Conservation (phyloP, 2,329 filamentous ascomycete species). For the Aureobasidium sp. region DNA sequence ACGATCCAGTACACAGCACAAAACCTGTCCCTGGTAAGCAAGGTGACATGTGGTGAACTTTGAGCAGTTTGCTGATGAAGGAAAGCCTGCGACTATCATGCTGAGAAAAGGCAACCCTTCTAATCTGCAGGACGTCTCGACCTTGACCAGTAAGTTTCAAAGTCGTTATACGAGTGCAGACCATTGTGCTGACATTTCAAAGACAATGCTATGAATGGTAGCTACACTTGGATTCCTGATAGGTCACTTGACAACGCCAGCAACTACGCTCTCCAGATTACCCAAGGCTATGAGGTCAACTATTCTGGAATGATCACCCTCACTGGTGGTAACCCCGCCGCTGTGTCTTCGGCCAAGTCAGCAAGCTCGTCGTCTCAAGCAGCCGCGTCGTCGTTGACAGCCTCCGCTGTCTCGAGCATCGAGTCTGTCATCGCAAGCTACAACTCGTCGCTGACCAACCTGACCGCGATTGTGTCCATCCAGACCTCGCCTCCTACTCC, state of each 20-base stretch:
- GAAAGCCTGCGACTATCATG: constrained; percentile 45
- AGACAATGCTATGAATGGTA: constrained; percentile 37
- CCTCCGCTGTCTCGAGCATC: constrained; percentile 13
- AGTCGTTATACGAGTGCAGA: neutral
- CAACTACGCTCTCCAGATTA: constrained; percentile 53
- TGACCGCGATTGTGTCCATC: constrained; percentile 10
- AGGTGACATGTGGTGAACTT: neutral
- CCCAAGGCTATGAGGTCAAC: constrained; percentile 44
- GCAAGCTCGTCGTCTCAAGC: constrained; percentile 5
- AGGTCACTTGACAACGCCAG: constrained; percentile 33
- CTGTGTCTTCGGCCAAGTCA: constrained; percentile 18
- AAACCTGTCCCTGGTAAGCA: constrained; percentile 16
- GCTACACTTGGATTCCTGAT: constrained; percentile 44
- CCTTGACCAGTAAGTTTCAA: constrained; percentile 38
- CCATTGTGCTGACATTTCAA: neutral
- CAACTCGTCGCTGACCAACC: constrained; percentile 14
- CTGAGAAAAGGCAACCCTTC: constrained; percentile 44
- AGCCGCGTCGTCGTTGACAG: constrained; percentile 1
- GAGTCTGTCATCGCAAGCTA: constrained; percentile 15
- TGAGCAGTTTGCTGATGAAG: constrained; percentile 14
- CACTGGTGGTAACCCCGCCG: constrained; percentile 26
- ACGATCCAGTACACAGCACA: constrained; percentile 25
- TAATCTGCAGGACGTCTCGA: constrained; percentile 42
- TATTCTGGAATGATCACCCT: constrained; percentile 47
- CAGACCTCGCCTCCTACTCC: constrained; percentile 9